A percentile compares a stretch with the other conserved stretches of the same genome.
Conservation (phyloP, 2,329 filamentous ascomycete genomes). For the Neofusicoccum cordaticola region DNA sequence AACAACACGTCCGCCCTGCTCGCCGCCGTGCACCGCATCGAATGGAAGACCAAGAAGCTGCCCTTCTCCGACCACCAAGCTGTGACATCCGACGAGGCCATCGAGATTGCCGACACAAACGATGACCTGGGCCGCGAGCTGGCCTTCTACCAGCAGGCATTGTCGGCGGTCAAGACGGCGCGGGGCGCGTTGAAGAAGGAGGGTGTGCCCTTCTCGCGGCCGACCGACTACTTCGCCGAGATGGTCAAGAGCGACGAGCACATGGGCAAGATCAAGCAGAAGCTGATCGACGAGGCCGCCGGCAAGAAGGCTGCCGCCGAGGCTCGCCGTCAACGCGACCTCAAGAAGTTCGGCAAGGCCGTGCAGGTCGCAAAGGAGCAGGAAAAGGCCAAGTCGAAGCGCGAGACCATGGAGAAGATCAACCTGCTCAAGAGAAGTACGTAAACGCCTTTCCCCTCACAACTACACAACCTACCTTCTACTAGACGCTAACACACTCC, state of each 20-base stretch:
- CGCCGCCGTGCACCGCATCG: slow-evolving; percentile 75
- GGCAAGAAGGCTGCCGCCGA: slow-evolving; percentile 89
- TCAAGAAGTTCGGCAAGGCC: slow-evolving; percentile 99
- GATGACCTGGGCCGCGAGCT: slow-evolving; percentile 92
- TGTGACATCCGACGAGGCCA: slow-evolving; percentile 65
- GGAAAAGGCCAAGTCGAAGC: slow-evolving; percentile 89
- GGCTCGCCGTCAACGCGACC: slow-evolving; percentile 84
- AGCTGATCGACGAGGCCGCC: slow-evolving; percentile 87
- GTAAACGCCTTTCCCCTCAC: slow-evolving; percentile 29
- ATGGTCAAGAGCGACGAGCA: slow-evolving; percentile 96
- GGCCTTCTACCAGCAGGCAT: slow-evolving; percentile 86
- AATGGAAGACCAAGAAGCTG: slow-evolving; percentile 64
- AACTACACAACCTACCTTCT: neutral
- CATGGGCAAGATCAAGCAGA: slow-evolving; percentile 94
- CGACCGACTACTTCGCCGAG: slow-evolving; percentile 95
- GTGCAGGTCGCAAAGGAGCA: slow-evolving; percentile 95
- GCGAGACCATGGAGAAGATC: slow-evolving; percentile 92
- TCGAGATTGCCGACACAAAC: slow-evolving; percentile 76
- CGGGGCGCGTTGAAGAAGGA: slow-evolving; percentile 76
- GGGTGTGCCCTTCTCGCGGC: slow-evolving; percentile 79
- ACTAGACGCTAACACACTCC: slow-evolving; percentile 22
- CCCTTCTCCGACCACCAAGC: slow-evolving; percentile 83
- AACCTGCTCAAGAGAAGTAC: slow-evolving; percentile 90
- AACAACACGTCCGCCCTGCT: slow-evolving; percentile 91
- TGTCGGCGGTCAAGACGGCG: slow-evolving; percentile 72